Evolutionary conservation across 108 stramenopile species (phyloP).

Genomic region (Cyclotella sp.): DNA sequence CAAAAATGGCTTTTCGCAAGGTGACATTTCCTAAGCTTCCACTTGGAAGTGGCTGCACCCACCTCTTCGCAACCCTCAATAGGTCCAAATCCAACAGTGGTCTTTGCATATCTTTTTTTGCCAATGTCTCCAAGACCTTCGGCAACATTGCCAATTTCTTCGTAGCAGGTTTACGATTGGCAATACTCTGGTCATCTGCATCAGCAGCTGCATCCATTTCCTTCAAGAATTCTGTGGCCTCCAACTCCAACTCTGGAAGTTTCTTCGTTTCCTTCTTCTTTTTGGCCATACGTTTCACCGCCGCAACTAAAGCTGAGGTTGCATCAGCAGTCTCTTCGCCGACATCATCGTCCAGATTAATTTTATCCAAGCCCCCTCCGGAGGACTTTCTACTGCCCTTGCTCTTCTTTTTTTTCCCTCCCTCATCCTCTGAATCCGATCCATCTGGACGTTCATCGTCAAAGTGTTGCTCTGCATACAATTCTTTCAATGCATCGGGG

Average conservation of each 20-base stretch:
- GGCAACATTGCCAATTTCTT: conserved; percentile 78
- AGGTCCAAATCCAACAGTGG: conserved; percentile 82
- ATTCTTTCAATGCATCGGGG: conserved; percentile 82
- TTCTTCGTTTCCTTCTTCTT: conserved; percentile 75
- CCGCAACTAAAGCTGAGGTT: conserved; percentile 66
- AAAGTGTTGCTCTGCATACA: conserved; percentile 90
- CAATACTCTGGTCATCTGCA: conserved; percentile 72
- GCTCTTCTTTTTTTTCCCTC: conserved; percentile 33
- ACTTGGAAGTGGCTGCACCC: conserved; percentile 89
- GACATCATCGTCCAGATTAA: conserved; percentile 45
- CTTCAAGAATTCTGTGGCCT: conserved; percentile 71
- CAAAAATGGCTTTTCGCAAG: conserved; percentile 73
- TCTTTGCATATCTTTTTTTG: conserved; percentile 68
- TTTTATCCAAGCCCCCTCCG: conserved; percentile 50
- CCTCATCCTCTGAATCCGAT: conserved; percentile 57
- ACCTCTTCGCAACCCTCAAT: conserved; percentile 65
- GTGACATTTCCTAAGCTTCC: conserved; percentile 88
- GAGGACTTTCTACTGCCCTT: conserved; percentile 7
- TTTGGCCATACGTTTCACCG: conserved; percentile 79
- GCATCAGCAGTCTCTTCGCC: conserved; percentile 74
- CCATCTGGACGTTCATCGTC: conserved; percentile 83
- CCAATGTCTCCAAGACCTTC: conserved; percentile 72
- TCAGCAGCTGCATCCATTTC: conserved; percentile 84
- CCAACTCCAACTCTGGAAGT: conserved; percentile 76
- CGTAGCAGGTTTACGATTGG: conserved; percentile 64